phyloP scores from a whole-genome alignment of 345 rosid genomes.

The Linum usitatissimum region DNA sequence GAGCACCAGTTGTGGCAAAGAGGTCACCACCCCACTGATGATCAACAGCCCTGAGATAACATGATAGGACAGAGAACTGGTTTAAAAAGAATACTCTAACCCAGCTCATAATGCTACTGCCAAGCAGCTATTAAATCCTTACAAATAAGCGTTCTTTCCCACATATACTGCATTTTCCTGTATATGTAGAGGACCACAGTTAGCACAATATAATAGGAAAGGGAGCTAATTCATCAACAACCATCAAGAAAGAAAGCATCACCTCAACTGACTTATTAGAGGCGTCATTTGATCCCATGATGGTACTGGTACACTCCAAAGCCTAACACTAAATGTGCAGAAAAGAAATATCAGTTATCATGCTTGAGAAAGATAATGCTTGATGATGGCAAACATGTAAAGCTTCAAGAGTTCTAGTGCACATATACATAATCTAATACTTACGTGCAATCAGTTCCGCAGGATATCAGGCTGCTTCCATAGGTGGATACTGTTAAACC shows the following conservation, averaged over 20 bases:
- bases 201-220: conserved; percentile 9
- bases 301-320: conserved; percentile 81
- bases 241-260: conserved; percentile 8
- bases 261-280: conserved; percentile 46
- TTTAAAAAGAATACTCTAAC: neutral
- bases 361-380: neutral
- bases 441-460: conserved; percentile 93
- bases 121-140: conserved; percentile 11
- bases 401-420: neutral
- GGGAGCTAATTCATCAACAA: neutral
- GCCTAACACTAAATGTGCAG: conserved; percentile 50
- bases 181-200: conserved; percentile 15
- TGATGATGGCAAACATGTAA: neutral
- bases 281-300: conserved; percentile 35
- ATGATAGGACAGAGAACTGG: conserved; percentile 1
- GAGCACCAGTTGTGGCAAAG: conserved; percentile 94
- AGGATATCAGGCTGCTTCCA: conserved; percentile 66
- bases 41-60: conserved; percentile 65
- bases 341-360: neutral
- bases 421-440: conserved; percentile 12
- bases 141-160: conserved; percentile 86
- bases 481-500: conserved; percentile 88
- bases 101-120: neutral
- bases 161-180: conserved; percentile 66
- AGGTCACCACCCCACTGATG: conserved; percentile 86